Evolutionary conservation across 176 grass and related monocot genomes (phyloP), one percentile per base, ranked within the genome.

Genomic region (Coix lacrymajobi): DNA sequence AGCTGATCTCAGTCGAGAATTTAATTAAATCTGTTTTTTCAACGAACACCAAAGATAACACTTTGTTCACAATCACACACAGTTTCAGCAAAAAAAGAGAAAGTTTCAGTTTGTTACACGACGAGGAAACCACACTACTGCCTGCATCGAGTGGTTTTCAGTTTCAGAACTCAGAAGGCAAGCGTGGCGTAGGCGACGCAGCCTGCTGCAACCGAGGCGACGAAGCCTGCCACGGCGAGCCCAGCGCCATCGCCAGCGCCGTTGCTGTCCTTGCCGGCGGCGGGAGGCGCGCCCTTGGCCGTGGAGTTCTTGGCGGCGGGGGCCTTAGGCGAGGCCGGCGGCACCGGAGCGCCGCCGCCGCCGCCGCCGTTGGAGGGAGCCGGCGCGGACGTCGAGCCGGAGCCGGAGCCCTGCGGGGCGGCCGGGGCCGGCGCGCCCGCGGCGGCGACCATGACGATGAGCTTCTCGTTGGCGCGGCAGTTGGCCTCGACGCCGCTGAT

Each of bases 401-500:
- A 49, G 4, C 54, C 7, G 7, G 52, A 60, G n/a, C 61, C 61
- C 61, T 15, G 61, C 13, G 16, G 61, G 4, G 25, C 52, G 20
- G 8, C 87, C 87, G 11, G 87, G 77, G 40, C 64, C 78, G 81
- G 82, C 78, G 19, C 44, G 24, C 8, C 5, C 15, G 39, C 37
- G 8, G 6, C 36, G 7, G n/a, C 24, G 29, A 97, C 90, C 73
- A 85, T 51, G 56, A 94, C 81, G 54, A 94, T 74, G 69, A 97
- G 69, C 28, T 89, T 94, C 74, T 97, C 92, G 75, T 88, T 89
- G 76, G 45, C 90, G 16, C 87, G 66, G 76, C 90, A 97, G 87
- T 91, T 92, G 73, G 73, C 85, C 22, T 94, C 83, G 65, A 91
- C 81, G 74, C 84, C 95, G 39, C 92, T 97, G 75, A 94, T 82